phyloP scores from a whole-genome alignment of 176 grass and related monocot genomes.

The Phoenix roebelenii region DNA sequence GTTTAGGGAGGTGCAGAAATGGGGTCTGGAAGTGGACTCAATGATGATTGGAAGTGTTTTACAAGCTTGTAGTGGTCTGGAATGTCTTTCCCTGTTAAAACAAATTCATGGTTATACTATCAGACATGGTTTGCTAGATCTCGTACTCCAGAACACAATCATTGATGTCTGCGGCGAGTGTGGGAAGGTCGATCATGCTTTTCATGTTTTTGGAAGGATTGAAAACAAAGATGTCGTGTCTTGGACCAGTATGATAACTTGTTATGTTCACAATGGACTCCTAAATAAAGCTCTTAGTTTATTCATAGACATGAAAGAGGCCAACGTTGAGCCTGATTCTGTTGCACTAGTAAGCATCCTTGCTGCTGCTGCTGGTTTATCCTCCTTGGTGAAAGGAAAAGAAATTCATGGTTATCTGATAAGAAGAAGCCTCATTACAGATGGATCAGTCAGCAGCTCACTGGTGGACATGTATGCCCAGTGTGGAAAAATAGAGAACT shows the following conservation, averaged over 20 bases:
- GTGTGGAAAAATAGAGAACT: constrained; percentile 45
- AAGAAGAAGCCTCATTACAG: constrained; percentile 36
- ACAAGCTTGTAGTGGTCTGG: constrained; percentile 46
- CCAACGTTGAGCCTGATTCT: constrained; percentile 47
- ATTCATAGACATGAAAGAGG: constrained; percentile 49
- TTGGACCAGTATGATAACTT: constrained; percentile 86
- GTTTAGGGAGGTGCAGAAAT: constrained; percentile 32
- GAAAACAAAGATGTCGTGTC: constrained; percentile 60
- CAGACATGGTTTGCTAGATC: constrained; percentile 62
- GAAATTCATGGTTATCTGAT: constrained; percentile 79
- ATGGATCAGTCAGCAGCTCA: constrained; percentile 43
- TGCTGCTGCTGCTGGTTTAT: constrained; percentile 39
- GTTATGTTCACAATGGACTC: constrained; percentile 30
- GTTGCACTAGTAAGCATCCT: constrained; percentile 60
- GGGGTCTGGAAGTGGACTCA: constrained; percentile 44
- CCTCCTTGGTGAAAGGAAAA: constrained; percentile 62
- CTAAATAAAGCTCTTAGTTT: constrained; percentile 53
- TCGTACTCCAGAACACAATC: constrained; percentile 56
- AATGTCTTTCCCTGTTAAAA: constrained; percentile 32
- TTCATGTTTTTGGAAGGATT: constrained; percentile 42
- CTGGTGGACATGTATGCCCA: constrained; percentile 83
- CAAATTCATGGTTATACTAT: constrained; percentile 66
- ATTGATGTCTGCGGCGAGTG: constrained; percentile 57
- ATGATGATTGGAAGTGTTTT: constrained; percentile 87
- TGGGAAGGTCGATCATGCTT: constrained; percentile 30